Evolutionary conservation across 2,329 filamentous ascomycete genomes (phyloP).

Genomic region (Trichoderma asperellum): DNA sequence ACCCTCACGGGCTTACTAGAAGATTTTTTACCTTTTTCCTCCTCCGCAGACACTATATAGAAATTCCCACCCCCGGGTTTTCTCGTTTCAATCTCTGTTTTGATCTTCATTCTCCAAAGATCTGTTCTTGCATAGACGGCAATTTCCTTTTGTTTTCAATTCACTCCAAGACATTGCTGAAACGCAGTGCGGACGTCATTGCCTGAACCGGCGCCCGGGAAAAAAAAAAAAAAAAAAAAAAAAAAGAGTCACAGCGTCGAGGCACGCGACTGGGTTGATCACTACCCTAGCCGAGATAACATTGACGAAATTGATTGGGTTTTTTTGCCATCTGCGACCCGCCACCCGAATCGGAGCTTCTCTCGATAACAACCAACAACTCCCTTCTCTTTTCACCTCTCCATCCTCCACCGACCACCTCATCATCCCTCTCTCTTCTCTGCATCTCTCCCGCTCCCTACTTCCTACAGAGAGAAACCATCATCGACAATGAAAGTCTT

Average conservation of each 20-base stretch:
- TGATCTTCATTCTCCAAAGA: background rate
- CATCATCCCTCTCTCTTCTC: background rate
- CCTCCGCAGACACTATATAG: constrained; percentile 15
- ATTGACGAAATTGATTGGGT: constrained; percentile 26
- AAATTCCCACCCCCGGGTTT: constrained; percentile 7
- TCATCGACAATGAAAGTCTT: constrained; percentile 83
- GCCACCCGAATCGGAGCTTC: constrained; percentile 29
- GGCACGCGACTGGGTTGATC: constrained; percentile 26
- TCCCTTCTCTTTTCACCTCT: background rate
- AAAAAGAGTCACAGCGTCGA: constrained; percentile 7
- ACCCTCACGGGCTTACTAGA: constrained; percentile 18
- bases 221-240: background rate
- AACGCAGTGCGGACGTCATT: background rate
- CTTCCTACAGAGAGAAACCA: background rate
- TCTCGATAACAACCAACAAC: constrained; percentile 9
- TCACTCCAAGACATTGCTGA: constrained; percentile 3
- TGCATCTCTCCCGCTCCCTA: background rate
- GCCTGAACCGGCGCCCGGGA: background rate
- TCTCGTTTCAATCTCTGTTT: background rate
- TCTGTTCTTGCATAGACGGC: background rate
- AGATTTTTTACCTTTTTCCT: background rate
- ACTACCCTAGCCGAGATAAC: constrained; percentile 23
- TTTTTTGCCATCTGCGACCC: constrained; percentile 27
- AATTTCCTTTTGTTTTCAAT: background rate
- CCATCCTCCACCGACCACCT: constrained; percentile 3